A percentile compares a stretch with the other conserved stretches of the same genome.
These are phyloP conservation scores for Pseudogymnoascus sp. DNA, from an alignment of 2,329 filamentous ascomycete species.

Conservation along the genomic window DNA sequence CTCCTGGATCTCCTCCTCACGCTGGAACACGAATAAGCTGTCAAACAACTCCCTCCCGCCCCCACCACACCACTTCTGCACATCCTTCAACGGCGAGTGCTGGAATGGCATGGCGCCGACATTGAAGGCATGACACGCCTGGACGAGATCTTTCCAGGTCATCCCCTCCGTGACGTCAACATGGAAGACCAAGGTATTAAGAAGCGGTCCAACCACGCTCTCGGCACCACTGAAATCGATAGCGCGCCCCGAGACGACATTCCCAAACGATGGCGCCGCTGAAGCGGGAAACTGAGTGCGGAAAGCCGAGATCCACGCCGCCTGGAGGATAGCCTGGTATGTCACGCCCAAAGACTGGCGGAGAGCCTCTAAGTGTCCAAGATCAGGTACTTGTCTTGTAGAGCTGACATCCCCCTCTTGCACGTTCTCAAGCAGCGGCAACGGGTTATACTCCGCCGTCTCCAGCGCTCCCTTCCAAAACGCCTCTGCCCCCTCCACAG, in stretches of 20 bases:
- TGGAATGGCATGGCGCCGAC: constrained; percentile 63
- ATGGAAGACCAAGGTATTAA: constrained; percentile 79
- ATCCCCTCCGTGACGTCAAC: constrained; percentile 36
- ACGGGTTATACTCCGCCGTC: constrained; percentile 19
- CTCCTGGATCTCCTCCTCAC: constrained; percentile 32
- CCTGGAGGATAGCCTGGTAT: constrained; percentile 71
- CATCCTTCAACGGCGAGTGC: constrained; percentile 68
- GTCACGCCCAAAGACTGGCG: constrained; percentile 61
- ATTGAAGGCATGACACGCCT: constrained; percentile 63
- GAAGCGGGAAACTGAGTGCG: constrained; percentile 40
- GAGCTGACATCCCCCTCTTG: constrained; percentile 18
- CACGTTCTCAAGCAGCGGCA: constrained; percentile 24
- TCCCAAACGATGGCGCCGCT: constrained; percentile 50
- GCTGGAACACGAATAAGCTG: constrained; percentile 74
- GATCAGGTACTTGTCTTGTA: constrained; percentile 27
- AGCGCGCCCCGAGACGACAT: constrained; percentile 71
- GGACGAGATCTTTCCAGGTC: constrained; percentile 54
- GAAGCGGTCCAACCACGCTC: constrained; percentile 68
- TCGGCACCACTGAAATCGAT: constrained; percentile 61
- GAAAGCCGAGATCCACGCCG: constrained; percentile 62
- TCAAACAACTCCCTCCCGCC: constrained; percentile 60
- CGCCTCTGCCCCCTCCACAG: constrained; percentile 37
- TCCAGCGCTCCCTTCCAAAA: constrained; percentile 63
- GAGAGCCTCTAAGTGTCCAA: constrained; percentile 41
- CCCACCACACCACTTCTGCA: constrained; percentile 68